Percentiles rank a stretch among this genome's conserved stretches.
Evolutionary conservation across 2,329 filamentous ascomycete species (phyloP).

Genomic region (Stachybotrys elegans): DNA sequence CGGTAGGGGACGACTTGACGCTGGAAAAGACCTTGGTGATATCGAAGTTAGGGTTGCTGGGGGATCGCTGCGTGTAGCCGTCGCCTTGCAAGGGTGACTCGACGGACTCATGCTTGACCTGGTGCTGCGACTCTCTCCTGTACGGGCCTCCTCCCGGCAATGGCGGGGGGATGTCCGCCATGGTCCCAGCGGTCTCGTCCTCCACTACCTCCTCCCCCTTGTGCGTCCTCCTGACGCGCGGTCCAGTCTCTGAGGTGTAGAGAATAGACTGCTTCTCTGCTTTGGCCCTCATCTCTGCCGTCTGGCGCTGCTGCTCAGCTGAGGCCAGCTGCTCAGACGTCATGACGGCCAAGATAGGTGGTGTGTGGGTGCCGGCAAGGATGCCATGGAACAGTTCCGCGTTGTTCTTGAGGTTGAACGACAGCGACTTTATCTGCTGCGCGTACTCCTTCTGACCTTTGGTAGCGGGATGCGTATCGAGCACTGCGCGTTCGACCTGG

Average conservation of each 20-base stretch:
- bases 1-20: conserved; percentile 66
- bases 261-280: conserved; percentile 82
- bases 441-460: conserved; percentile 45
- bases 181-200: conserved; percentile 51
- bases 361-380: conserved; percentile 65
- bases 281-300: conserved; percentile 70
- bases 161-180: conserved; percentile 25
- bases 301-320: conserved; percentile 77
- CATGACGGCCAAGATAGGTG: conserved; percentile 82
- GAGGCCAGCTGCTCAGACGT: conserved; percentile 85
- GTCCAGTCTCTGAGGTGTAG: conserved; percentile 63
- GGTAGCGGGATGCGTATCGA: conserved; percentile 46
- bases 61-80: conserved; percentile 45
- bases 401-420: conserved; percentile 88
- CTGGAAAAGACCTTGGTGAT: conserved; percentile 82
- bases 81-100: conserved; percentile 38
- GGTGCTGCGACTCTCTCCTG: conserved; percentile 13
- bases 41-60: conserved; percentile 62
- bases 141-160: conserved; percentile 8
- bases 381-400: conserved; percentile 70
- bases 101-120: conserved; percentile 30
- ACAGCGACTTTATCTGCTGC: conserved; percentile 67
- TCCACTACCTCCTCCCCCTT: conserved; percentile 92
- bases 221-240: conserved; percentile 82
- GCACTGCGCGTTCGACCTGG: conserved; percentile 70